Conservation (phyloP, 306 rosid genomes). For the Styphnolobium japonicum region DNA sequence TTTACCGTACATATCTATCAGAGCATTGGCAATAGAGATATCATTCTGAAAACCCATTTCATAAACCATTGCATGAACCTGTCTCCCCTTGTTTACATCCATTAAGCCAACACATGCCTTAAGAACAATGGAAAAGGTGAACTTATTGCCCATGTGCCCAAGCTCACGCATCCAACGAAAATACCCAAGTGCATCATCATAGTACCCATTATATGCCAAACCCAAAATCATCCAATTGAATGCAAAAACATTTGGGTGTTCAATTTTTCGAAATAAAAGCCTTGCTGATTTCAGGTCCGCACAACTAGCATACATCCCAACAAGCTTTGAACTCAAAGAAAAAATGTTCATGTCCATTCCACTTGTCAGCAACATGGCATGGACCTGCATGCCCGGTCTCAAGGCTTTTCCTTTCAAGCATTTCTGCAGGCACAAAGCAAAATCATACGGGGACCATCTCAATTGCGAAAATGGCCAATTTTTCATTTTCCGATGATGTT, state of each 20-base stretch:
- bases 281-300: slow-evolving; percentile 44
- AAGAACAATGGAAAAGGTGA: slow-evolving; percentile 50
- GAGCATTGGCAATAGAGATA: slow-evolving; percentile 42
- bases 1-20: slow-evolving; percentile 64
- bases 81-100: slow-evolving; percentile 56
- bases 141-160: slow-evolving; percentile 45
- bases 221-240: slow-evolving; percentile 62
- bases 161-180: slow-evolving; percentile 37
- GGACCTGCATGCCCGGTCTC: slow-evolving; percentile 60
- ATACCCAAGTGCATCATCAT: slow-evolving; percentile 47
- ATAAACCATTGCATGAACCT: slow-evolving; percentile 57
- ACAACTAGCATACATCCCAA: slow-evolving; percentile 66
- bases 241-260: slow-evolving; percentile 60
- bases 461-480: slow-evolving; percentile 1
- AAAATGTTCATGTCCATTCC: slow-evolving; percentile 41
- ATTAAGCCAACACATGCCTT: slow-evolving; percentile 61
- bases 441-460: slow-evolving; percentile 28
- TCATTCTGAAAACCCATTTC: slow-evolving; percentile 44
- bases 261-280: slow-evolving; percentile 23
- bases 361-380: slow-evolving; percentile 45
- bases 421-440: slow-evolving; percentile 51
- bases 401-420: slow-evolving; percentile 60
- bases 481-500: slow-evolving; percentile 29
- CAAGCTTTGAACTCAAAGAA: slow-evolving; percentile 59
- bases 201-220: slow-evolving; percentile 48